A percentile compares a stretch with the other conserved stretches of the same genome.
These are phyloP conservation scores for Colletotrichum orbiculare DNA, from an alignment of 2,329 filamentous ascomycete species.

Conservation along the genomic window DNA sequence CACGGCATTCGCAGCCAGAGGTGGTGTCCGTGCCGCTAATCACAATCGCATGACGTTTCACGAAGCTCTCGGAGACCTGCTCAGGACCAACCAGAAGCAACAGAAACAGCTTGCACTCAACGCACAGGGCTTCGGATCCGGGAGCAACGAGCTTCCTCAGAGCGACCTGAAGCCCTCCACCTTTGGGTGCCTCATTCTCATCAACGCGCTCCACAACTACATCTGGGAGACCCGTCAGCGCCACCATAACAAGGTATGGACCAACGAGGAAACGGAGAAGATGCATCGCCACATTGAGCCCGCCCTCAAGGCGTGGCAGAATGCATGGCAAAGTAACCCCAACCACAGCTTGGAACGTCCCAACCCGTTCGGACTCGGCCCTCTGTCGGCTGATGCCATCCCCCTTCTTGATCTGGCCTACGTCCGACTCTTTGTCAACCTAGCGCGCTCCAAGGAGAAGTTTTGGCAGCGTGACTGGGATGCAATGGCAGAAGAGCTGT, in stretches of 20 bases:
- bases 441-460: conserved; percentile 91
- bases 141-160: conserved; percentile 56
- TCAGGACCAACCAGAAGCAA: conserved; percentile 78
- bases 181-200: conserved; percentile 90
- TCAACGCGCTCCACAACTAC: conserved; percentile 96
- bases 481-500: conserved; percentile 88
- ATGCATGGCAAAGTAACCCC: conserved; percentile 88
- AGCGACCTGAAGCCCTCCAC: conserved; percentile 84
- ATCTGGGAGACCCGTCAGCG: conserved; percentile 97
- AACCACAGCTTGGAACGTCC: conserved; percentile 86
- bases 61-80: conserved; percentile 80
- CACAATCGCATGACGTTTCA: conserved; percentile 83
- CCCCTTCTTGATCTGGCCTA: conserved; percentile 92
- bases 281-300: conserved; percentile 97
- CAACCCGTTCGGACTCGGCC: conserved; percentile 83
- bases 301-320: conserved; percentile 92
- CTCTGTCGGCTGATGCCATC: conserved; percentile 89
- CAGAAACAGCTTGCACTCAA: conserved; percentile 65
- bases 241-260: conserved; percentile 90
- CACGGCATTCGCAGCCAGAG: conserved; percentile 82
- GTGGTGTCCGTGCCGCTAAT: conserved; percentile 76
- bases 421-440: conserved; percentile 90
- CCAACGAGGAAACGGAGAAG: conserved; percentile 89
- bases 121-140: conserved; percentile 61
- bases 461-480: conserved; percentile 97